Base-by-base conservation (phyloP, 179 eudicot genomes). In the Silene noctiflora region DNA sequence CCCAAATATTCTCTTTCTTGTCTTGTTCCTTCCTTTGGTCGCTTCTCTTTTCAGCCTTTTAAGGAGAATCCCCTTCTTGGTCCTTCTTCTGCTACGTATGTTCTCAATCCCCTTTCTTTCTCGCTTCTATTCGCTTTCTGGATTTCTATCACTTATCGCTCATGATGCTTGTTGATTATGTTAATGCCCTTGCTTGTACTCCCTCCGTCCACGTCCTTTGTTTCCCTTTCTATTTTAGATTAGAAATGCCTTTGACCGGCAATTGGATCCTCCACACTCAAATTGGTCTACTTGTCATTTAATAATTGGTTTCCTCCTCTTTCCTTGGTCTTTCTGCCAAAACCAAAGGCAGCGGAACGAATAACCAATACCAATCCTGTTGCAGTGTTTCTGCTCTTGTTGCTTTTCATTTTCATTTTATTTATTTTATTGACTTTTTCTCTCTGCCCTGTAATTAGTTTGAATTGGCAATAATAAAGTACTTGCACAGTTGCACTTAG, bases 31-130 rank as follows among this genome's bases (percentile, higher is more conserved):
- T 85, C 83, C 55, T 77, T 94, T 7, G 89, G 92, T n/a, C 85
- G 97, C 67, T 87, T 94, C 77, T 86, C 98, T 13, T 94, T 94
- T 78, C 96, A 94, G 84, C 94, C 98, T 63, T 88, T 89, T 10
- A 90, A 88, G 81, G 92, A 94, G 73, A 94, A 94, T 70, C 94
- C 91, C 65, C 90, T 94, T 48, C 96, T 94, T 3, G 98, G 98
- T 11, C 98, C 98, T 58, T 92, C 97, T 21, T 81, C 98, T 59
- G 17, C 86, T 31, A 81, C 98, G 98, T 94, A 89, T 84, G 86
- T 70, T 58, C 24, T 60, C 60, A 65, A 31, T 22, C 46, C 27
- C 61, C 64, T 22, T 9, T 63, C 14, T 21, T 11, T 79, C 14
- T 31, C 4, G 35, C 46, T 27, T 7, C 29, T 1, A 0, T 24